Conservation (phyloP, 2,329 filamentous ascomycete species). For the Fusarium sp. region DNA sequence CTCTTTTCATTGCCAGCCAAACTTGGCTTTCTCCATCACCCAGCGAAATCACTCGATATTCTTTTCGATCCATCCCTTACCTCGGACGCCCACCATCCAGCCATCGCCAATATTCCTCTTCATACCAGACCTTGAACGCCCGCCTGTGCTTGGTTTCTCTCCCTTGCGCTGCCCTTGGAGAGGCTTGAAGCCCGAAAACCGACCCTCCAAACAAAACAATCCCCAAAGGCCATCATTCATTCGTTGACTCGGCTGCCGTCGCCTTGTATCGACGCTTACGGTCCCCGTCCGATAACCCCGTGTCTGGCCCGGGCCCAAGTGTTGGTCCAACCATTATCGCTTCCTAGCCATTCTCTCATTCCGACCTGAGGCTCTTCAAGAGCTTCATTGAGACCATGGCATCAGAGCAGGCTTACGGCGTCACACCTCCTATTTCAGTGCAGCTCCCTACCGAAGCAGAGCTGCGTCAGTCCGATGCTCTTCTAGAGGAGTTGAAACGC, state of each 20-base stretch:
- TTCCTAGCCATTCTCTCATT: background rate
- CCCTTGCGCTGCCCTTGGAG: conserved; percentile 40
- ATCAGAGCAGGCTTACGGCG: conserved; percentile 64
- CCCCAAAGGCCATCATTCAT: background rate
- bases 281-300: conserved; percentile 3
- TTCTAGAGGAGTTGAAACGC: conserved; percentile 84
- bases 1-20: conserved; percentile 10
- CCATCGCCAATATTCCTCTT: conserved; percentile 24
- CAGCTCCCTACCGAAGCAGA: conserved; percentile 81
- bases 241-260: conserved; percentile 5
- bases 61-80: conserved; percentile 26
- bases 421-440: conserved; percentile 85
- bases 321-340: background rate
- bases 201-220: conserved; percentile 1
- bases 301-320: background rate
- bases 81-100: conserved; percentile 1
- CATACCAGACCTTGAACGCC: conserved; percentile 32
- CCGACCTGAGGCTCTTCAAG: conserved; percentile 12
- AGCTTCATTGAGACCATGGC: conserved; percentile 47
- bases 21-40: conserved; percentile 17
- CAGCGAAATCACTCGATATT: conserved; percentile 25
- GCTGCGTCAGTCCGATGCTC: conserved; percentile 77
- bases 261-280: conserved; percentile 3
- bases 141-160: conserved; percentile 25
- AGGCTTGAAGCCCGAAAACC: conserved; percentile 30